Evolutionary conservation across 202 grass and related monocot species (phyloP).

Genomic region (Schoenoplectus tabernaemontani): DNA sequence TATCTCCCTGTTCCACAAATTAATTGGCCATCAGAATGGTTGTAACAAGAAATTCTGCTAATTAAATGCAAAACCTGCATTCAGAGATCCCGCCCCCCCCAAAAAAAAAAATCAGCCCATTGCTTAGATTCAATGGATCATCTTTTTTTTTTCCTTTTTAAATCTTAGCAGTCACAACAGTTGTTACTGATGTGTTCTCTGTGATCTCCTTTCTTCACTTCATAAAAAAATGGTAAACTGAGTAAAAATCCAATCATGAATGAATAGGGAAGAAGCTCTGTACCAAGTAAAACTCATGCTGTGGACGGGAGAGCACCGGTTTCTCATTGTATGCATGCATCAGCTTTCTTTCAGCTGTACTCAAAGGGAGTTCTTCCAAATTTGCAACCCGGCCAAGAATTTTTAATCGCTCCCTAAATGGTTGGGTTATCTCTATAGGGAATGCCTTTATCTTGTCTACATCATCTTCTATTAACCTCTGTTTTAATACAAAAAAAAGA

Average conservation of each 20-base stretch:
- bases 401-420: slow-evolving; percentile 90
- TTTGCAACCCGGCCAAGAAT: slow-evolving; percentile 91
- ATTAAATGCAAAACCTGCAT: neutral
- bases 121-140: neutral
- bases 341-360: slow-evolving; percentile 75
- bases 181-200: neutral
- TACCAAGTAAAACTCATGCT: slow-evolving; percentile 93
- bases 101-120: neutral
- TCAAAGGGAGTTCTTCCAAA: slow-evolving; percentile 93
- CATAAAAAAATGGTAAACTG: neutral
- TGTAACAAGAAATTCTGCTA: neutral
- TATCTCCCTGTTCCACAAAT: slow-evolving; percentile 56
- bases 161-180: neutral
- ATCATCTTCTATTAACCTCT: slow-evolving; percentile 79
- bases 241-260: neutral
- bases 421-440: slow-evolving; percentile 59
- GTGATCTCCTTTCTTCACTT: neutral
- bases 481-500: slow-evolving; percentile 10
- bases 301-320: slow-evolving; percentile 89
- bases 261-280: neutral
- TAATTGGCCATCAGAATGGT: neutral
- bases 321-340: slow-evolving; percentile 99
- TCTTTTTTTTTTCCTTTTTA: neutral
- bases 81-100: neutral
- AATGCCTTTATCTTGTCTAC: slow-evolving; percentile 71